These are phyloP conservation scores for Physcomitrellopsis africana DNA, from an alignment of 225 moss, liverwort and hornwort species.

Conservation along the genomic window DNA sequence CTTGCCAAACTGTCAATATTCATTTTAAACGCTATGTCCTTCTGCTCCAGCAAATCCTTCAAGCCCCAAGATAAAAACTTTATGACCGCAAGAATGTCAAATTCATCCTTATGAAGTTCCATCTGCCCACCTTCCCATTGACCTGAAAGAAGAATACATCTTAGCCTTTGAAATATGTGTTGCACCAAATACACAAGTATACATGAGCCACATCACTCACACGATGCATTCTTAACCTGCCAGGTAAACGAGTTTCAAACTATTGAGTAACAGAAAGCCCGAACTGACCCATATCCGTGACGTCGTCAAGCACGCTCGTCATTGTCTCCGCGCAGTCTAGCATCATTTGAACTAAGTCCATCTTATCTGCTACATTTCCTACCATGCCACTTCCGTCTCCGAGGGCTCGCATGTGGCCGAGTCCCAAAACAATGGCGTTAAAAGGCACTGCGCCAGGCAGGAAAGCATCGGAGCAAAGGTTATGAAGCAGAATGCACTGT, in stretches of 20 bases:
- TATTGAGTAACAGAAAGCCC: not conserved
- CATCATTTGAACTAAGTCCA: conserved; percentile 87
- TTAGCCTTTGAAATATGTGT: not conserved
- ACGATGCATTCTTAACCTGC: rapidly evolving
- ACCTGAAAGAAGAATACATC: conserved; percentile 37
- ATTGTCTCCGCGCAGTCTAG: conserved; percentile 83
- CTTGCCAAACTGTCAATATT: conserved; percentile 56
- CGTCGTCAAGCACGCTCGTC: conserved; percentile 81
- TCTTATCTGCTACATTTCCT: conserved; percentile 54
- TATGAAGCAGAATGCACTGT: not conserved
- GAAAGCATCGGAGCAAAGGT: not conserved
- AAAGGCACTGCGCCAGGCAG: conserved; percentile 56
- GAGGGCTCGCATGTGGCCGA: conserved; percentile 70
- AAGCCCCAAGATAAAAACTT: conserved; percentile 79
- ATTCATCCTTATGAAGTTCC: conserved; percentile 75
- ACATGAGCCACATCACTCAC: not conserved
- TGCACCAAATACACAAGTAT: too few species aligned
- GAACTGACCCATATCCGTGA: conserved; percentile 79
- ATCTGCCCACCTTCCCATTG: conserved; percentile 87
- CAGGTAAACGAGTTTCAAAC: not conserved
- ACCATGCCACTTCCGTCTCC: conserved; percentile 47
- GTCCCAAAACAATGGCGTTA: conserved; percentile 77
- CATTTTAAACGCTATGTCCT: conserved; percentile 68
- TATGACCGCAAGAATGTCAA: conserved; percentile 71
- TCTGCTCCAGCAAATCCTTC: conserved; percentile 74